Evolutionary conservation across 2,329 filamentous ascomycete species (phyloP).

Genomic region (Coleophoma crateriformis): DNA sequence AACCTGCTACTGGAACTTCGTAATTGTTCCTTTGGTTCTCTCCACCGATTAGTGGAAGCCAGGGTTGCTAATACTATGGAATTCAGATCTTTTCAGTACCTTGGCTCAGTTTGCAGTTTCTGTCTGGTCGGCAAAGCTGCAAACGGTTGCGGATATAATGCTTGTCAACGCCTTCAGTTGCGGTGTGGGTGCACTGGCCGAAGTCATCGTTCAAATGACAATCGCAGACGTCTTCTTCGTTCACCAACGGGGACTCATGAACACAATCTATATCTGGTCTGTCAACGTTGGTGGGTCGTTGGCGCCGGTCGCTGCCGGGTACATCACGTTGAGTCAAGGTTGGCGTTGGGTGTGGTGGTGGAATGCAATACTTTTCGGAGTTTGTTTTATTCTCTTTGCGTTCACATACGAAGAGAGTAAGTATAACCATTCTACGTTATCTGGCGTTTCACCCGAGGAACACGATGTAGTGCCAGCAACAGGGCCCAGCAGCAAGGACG

Average conservation of each 20-base stretch:
- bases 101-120: slow-evolving; percentile 28
- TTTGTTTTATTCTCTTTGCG: slow-evolving; percentile 31
- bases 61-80: no score
- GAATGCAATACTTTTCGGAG: slow-evolving; percentile 33
- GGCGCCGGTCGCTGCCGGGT: slow-evolving; percentile 34
- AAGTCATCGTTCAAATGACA: slow-evolving; percentile 40
- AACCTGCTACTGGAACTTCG: no score
- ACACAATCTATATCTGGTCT: slow-evolving; percentile 36
- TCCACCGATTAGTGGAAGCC: no score
- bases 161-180: slow-evolving; percentile 36
- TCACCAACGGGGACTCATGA: slow-evolving; percentile 40
- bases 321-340: slow-evolving; percentile 29
- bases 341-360: slow-evolving; percentile 48
- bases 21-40: no score
- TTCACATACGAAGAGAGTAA: slow-evolving; percentile 40
- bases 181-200: slow-evolving; percentile 35
- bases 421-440: slow-evolving; percentile 7
- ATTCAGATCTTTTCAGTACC: slow-evolving; percentile 28
- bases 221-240: slow-evolving; percentile 43
- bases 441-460: no score
- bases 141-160: slow-evolving; percentile 36
- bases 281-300: slow-evolving; percentile 26
- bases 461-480: no score
- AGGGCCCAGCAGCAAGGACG: no score
- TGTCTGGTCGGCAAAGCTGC: slow-evolving; percentile 37